A percentile compares a stretch with the other conserved stretches of the same genome.
These are phyloP conservation scores for Achaetomium macrosporum DNA, from an alignment of 2,329 filamentous ascomycete genomes.

Conservation along the genomic window DNA sequence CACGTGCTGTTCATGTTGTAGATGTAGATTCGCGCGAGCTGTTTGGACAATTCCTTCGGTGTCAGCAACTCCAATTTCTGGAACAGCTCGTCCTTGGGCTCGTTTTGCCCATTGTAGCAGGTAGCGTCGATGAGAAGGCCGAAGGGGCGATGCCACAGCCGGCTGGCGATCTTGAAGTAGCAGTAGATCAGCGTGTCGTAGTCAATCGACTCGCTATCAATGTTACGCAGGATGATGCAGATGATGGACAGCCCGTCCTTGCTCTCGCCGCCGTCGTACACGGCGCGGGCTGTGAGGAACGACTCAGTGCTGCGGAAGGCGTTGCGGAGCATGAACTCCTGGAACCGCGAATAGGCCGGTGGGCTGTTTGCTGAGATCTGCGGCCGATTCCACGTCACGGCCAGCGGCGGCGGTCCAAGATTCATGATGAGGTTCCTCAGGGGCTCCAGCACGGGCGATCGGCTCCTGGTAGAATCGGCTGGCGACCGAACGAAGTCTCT, in stretches of 20 bases:
- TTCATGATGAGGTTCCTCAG: slow-evolving; percentile 58
- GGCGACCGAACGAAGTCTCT: slow-evolving; percentile 51
- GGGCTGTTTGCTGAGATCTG: slow-evolving; percentile 59
- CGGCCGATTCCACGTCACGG: slow-evolving; percentile 64
- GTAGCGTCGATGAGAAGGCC: slow-evolving; percentile 63
- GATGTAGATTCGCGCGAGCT: slow-evolving; percentile 57
- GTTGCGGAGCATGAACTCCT: slow-evolving; percentile 67
- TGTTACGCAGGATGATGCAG: slow-evolving; percentile 62
- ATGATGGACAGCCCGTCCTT: slow-evolving; percentile 65
- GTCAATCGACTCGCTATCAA: slow-evolving; percentile 60
- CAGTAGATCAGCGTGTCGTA: slow-evolving; percentile 62
- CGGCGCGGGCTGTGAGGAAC: slow-evolving; percentile 56
- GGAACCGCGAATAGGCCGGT: slow-evolving; percentile 60
- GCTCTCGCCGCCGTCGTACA: slow-evolving; percentile 66
- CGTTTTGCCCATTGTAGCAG: slow-evolving; percentile 62
- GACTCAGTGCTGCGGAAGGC: slow-evolving; percentile 61
- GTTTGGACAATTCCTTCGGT: slow-evolving; percentile 54
- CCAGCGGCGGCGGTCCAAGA: slow-evolving; percentile 60
- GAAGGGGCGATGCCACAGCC: slow-evolving; percentile 64
- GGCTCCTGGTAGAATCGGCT: slow-evolving; percentile 45
- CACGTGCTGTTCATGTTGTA: slow-evolving; percentile 72
- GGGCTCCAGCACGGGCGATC: slow-evolving; percentile 54
- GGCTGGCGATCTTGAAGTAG: slow-evolving; percentile 65
- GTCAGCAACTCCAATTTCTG: slow-evolving; percentile 57
- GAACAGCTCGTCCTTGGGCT: slow-evolving; percentile 60